Conservation (phyloP, 768 basidiomycete species). For the Clitopilus passeckerianus region DNA sequence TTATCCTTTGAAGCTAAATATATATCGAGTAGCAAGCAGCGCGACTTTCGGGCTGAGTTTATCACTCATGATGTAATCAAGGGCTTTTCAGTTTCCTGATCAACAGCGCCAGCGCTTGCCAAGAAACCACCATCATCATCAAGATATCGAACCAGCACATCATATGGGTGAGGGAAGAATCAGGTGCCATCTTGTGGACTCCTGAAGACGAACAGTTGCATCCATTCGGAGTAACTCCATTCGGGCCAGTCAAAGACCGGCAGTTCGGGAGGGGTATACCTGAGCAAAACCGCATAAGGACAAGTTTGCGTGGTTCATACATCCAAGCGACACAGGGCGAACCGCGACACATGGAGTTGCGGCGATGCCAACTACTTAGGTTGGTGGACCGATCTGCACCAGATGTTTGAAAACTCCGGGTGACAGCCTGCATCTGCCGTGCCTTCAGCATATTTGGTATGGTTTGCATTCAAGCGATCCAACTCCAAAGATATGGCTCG, state of each 20-base stretch:
- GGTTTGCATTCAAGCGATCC: neutral
- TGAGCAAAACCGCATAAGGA: neutral
- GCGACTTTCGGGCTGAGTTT: neutral
- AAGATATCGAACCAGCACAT: neutral
- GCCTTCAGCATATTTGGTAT: neutral
- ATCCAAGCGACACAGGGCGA: neutral
- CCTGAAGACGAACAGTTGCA: neutral
- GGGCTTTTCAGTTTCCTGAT: neutral
- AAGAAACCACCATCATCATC: neutral
- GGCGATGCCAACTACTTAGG: neutral
- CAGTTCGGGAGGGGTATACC: neutral
- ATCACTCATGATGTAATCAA: neutral
- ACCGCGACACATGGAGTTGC: neutral
- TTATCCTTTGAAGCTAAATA: neutral
- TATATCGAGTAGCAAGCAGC: no score
- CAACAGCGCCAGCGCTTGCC: neutral
- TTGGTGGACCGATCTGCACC: neutral
- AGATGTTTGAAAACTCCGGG: neutral
- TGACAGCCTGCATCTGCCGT: neutral
- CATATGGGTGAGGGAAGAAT: neutral
- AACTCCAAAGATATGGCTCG: neutral
- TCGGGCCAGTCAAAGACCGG: neutral
- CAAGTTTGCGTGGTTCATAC: neutral
- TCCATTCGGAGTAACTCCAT: neutral
- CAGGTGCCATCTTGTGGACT: neutral